These are phyloP conservation scores for Ascochyta clinopodiicola DNA, from an alignment of 2,329 filamentous ascomycete species.

Conservation along the genomic window DNA sequence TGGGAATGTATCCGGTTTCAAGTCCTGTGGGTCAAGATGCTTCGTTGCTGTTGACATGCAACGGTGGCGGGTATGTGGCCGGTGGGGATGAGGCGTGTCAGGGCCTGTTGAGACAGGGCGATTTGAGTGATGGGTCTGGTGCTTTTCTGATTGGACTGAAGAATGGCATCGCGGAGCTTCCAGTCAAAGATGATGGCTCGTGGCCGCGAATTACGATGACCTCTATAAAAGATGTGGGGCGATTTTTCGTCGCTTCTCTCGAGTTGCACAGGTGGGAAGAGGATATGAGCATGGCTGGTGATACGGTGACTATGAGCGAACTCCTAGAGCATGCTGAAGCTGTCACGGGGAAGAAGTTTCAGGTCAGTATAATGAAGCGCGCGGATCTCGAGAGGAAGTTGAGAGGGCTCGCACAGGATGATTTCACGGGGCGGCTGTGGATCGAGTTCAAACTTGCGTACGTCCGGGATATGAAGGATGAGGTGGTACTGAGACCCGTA, in stretches of 20 bases:
- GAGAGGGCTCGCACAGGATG: background rate
- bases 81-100: too few species aligned
- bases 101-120: too few species aligned
- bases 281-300: background rate
- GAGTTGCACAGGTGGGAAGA: background rate
- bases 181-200: background rate
- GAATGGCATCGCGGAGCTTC: background rate
- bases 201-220: background rate
- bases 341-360: background rate
- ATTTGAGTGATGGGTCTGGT: too few species aligned
- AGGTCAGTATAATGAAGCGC: background rate
- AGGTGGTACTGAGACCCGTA: background rate
- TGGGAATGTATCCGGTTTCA: too few species aligned
- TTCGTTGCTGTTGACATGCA: too few species aligned
- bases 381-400: background rate
- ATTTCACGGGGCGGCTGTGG: conserved; percentile 11
- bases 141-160: background rate
- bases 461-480: conserved; percentile 9
- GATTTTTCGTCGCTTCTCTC: background rate
- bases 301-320: background rate
- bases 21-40: too few species aligned
- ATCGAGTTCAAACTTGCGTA: conserved; percentile 11
- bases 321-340: background rate
- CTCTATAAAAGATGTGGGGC: background rate
- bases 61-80: too few species aligned